Base-by-base conservation (phyloP, 1,284 basidiomycete genomes). In the Apiotrichum mycotoxinovorans region DNA sequence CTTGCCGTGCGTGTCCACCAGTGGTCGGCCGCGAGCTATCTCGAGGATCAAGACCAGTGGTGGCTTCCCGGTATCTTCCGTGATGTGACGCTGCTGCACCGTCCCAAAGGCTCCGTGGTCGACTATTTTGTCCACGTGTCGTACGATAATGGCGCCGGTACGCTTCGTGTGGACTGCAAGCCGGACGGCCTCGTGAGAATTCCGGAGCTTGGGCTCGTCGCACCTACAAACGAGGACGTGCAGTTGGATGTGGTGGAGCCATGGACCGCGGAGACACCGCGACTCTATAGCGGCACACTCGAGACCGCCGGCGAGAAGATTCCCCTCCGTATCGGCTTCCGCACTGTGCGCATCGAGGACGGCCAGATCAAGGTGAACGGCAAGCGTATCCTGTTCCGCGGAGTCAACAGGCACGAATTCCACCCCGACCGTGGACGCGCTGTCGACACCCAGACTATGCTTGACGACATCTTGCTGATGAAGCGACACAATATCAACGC, bases 381-480 rank as follows among this genome's bases (percentile, higher is more conserved):
- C 23, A 22, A 44, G 14, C 61, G 56, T 0, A 47, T 68, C 38
- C 46, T 62, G n/a, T 58, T 68, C 52, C 51, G 56, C 35, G 66
- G 66, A 3, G 61, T 68, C 40, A 63, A 68, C 54, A 48, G 66
- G 17, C 66, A 68, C 58, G 66, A 68, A 52, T 66, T 68, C 52
- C 54, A 66, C 41, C 61, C 63, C 22, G 51, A 61, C 27, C 33
- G 23, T 2, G 66, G 66, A 1, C 61, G 66, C 11, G 52, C 61
- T 0, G 22, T 66, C 30, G 27, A 27, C 15, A 25, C 18, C 22
- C 56, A 65, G 50, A 57, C 45, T 1, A 68, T 68, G 66, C 52
- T 60, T 18, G 33, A 59, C 15, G 66, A 68, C 47, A 54, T 68
- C 22, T 30, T 59, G 25, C 38, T 66, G 25, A 64, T 68, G 63